These are phyloP conservation scores for Debaryomyces tyrocola DNA, from an alignment of 805 yeast species.

Conservation along the genomic window DNA sequence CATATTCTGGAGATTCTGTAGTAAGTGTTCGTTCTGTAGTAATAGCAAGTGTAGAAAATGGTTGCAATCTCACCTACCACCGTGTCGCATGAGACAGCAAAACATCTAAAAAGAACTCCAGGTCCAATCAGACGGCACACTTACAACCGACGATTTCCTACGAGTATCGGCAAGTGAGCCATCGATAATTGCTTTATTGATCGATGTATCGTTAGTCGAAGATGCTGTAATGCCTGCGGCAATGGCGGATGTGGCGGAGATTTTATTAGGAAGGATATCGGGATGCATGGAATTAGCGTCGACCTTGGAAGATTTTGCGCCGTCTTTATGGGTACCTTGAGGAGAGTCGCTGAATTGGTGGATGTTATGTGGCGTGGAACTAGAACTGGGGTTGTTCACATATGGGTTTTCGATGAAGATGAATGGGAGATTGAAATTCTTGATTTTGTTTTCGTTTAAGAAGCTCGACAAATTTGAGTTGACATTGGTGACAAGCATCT, in stretches of 20 bases:
- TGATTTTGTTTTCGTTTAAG: slow-evolving; percentile 6
- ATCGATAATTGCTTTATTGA: background rate
- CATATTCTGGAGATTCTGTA: no score
- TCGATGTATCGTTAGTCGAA: background rate
- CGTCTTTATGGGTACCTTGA: no score
- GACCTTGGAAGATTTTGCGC: no score
- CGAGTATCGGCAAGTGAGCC: slow-evolving; percentile 1
- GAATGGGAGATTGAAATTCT: slow-evolving; percentile 11
- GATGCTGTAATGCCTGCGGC: background rate
- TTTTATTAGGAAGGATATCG: background rate
- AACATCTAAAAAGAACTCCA: slow-evolving; percentile 49
- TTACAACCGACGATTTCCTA: slow-evolving; percentile 7
- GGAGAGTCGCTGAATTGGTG: no score
- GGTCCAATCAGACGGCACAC: slow-evolving; percentile 46
- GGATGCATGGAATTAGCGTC: no score
- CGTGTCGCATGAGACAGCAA: no score
- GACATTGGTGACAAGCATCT: background rate
- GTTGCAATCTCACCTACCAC: no score
- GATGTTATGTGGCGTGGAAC: no score
- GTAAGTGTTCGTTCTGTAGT: no score
- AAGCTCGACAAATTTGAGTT: slow-evolving; percentile 7
- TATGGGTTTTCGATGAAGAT: slow-evolving; percentile 37
- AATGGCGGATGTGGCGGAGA: background rate
- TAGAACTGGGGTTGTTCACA: background rate
- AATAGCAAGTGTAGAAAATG: no score